Percentiles rank a stretch among this genome's conserved stretches.
phyloP scores from a whole-genome alignment of 345 rosid species.

The Corymbia maculata region DNA sequence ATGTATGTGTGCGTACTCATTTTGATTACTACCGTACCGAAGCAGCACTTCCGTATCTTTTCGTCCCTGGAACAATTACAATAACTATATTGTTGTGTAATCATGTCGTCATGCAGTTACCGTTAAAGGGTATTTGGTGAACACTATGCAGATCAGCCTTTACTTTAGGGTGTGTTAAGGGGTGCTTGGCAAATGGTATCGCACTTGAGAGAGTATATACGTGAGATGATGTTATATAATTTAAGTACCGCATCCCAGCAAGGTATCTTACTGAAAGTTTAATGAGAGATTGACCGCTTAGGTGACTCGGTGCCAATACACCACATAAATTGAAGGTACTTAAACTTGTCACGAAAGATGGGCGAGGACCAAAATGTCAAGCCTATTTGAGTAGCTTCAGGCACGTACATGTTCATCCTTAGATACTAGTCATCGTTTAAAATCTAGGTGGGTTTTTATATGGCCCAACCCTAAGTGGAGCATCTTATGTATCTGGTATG shows the following conservation, averaged over 20 bases:
- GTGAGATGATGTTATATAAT: not conserved
- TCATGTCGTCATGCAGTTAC: not conserved
- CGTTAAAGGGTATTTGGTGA: not conserved
- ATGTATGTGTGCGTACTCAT: not conserved
- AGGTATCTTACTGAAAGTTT: not conserved
- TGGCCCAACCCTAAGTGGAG: not conserved
- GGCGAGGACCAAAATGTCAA: not conserved
- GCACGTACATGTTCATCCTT: not conserved
- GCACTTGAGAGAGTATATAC: not conserved
- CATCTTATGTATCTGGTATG: not conserved
- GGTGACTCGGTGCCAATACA: not conserved
- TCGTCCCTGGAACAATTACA: not conserved
- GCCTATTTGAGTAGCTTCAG: not conserved
- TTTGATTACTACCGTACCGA: not conserved
- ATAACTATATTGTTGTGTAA: not conserved
- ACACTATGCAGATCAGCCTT: not conserved
- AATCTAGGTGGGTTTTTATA: not conserved
- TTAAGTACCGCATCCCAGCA: not conserved
- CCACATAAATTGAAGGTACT: not conserved
- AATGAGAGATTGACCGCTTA: not conserved
- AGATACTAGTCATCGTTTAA: not conserved
- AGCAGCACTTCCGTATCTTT: not conserved
- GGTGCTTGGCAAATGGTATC: not conserved
- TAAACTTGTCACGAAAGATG: not conserved
- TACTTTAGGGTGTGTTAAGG: not conserved